Percentiles rank a stretch among this genome's conserved stretches.
Evolutionary conservation across 2,329 filamentous ascomycete genomes (phyloP).

Genomic region (Arthrobotrys megalospora): DNA sequence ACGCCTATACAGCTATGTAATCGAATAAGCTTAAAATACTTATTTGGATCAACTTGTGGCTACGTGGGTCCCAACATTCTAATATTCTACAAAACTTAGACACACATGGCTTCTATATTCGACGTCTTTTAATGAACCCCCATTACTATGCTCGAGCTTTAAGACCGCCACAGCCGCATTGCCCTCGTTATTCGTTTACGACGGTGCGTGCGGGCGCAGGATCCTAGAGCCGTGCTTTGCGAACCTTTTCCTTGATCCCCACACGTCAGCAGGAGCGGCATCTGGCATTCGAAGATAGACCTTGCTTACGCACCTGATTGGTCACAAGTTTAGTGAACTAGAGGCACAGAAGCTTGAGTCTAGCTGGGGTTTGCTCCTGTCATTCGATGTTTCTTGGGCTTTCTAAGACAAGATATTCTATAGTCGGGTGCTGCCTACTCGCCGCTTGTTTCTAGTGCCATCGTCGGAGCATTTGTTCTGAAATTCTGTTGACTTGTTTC

Average conservation of each 20-base stretch:
- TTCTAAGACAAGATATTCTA: conserved; percentile 20
- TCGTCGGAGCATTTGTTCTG: neutral
- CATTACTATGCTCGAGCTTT: conserved; percentile 18
- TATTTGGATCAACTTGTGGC: conserved; percentile 29
- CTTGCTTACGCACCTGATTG: conserved; percentile 50
- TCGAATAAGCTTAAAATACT: conserved; percentile 24
- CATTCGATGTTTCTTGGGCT: conserved; percentile 1
- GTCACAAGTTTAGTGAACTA: neutral
- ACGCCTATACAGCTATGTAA: neutral
- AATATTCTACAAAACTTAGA: conserved; percentile 10
- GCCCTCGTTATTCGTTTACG: conserved; percentile 30
- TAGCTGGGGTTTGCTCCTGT: conserved; percentile 23
- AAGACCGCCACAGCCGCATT: conserved; percentile 55
- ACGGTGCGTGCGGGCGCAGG: conserved; percentile 1
- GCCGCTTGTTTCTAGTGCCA: conserved; percentile 24
- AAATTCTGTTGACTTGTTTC: conserved; percentile 11
- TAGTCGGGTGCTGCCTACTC: conserved; percentile 46
- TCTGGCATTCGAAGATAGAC: conserved; percentile 32
- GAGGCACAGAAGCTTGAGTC: conserved; percentile 18
- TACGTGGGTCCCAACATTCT: conserved; percentile 29
- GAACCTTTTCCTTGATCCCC: conserved; percentile 13
- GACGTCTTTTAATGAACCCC: conserved; percentile 2
- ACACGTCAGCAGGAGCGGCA: conserved; percentile 57
- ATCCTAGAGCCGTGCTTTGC: conserved; percentile 9
- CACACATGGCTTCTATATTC: conserved; percentile 16